phyloP scores from a whole-genome alignment of 768 basidiomycete genomes.

The Calocybe indica region DNA sequence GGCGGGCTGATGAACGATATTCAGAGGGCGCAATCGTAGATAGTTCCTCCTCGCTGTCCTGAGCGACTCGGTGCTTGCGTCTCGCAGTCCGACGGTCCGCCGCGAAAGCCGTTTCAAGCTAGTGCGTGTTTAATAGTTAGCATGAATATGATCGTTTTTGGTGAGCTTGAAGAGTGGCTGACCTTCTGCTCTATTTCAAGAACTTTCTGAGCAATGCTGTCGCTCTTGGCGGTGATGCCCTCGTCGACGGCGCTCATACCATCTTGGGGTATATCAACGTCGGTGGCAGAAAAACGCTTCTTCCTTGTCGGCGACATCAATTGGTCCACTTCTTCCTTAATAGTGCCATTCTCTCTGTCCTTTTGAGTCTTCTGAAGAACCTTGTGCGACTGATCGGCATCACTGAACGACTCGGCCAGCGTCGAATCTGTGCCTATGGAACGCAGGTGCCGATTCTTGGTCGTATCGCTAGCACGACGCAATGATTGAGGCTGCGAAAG shows the following conservation, averaged over 20 bases:
- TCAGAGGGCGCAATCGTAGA: constrained; percentile 35
- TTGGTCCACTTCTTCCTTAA: constrained; percentile 49
- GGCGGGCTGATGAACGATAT: constrained; percentile 19
- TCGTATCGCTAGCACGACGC: constrained; percentile 55
- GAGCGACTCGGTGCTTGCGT: constrained; percentile 27
- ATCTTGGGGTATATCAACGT: constrained; percentile 59
- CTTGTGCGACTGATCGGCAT: constrained; percentile 28
- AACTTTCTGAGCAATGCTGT: constrained; percentile 85
- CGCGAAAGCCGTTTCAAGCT: constrained; percentile 75
- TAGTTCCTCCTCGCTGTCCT: constrained; percentile 53
- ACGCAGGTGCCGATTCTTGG: constrained; percentile 48
- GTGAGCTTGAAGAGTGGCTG: constrained; percentile 11
- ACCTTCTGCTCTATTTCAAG: constrained; percentile 90
- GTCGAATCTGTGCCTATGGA: constrained; percentile 80
- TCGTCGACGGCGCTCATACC: constrained; percentile 85
- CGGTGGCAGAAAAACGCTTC: constrained; percentile 77
- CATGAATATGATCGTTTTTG: neutral
- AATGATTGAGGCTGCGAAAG: constrained; percentile 48
- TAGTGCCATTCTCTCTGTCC: constrained; percentile 48
- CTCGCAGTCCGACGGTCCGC: constrained; percentile 45
- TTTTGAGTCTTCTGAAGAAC: constrained; percentile 29
- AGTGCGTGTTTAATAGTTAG: constrained; percentile 7
- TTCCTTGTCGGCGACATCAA: constrained; percentile 41
- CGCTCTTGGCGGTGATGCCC: constrained; percentile 78
- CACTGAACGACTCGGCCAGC: constrained; percentile 61